Evolutionary conservation across 768 basidiomycete genomes (phyloP), one percentile per base, ranked within the genome.

Genomic region (Phlegmacium glaucopus): DNA sequence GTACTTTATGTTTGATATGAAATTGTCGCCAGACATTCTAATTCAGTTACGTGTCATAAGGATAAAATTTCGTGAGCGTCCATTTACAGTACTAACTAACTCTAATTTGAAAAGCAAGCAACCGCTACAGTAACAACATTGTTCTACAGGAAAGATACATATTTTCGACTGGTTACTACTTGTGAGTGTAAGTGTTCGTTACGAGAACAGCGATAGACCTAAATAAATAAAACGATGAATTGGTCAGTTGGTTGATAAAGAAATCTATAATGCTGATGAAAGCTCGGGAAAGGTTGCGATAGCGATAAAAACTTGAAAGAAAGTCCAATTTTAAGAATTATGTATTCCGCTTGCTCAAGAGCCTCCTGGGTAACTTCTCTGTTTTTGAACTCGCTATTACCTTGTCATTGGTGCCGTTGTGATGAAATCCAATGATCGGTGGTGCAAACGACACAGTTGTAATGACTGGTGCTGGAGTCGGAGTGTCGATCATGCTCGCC

Each of bases 261-360:
- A 35, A 22, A 39, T 38, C 26, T 42, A 45, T n/a, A n/a, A n/a
- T n/a, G n/a, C n/a, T n/a, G n/a, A 39, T 28, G 28, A 38, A 17
- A 44, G 35, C n/a, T 15, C 18, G 37, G 39, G 9, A 26, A 11
- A 18, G 40, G 17, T 46, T 12, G 32, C 25, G 30, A 39, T 13
- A 8, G 30, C 15, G 25, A 22, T 48, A 32, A 16, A 35, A 25
- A 17, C 30, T 9, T 15, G n/a, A 42, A 34, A 22, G 39, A 12
- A 25, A 38, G 42, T 18, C 36, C 41, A 40, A 18, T 36, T 15
- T 50, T 59, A 56, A 71, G 22, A 64, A 57, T 48, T 72, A 67
- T 6, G 62, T 61, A 50, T 69, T 65, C 45, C 70, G 66, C 57
- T 77, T 78, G 59, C 72, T 78, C 49, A 76, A 59, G 7, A 75